phyloP scores from a whole-genome alignment of 352 stramenopile species.

The Phytopythium sindhum region DNA sequence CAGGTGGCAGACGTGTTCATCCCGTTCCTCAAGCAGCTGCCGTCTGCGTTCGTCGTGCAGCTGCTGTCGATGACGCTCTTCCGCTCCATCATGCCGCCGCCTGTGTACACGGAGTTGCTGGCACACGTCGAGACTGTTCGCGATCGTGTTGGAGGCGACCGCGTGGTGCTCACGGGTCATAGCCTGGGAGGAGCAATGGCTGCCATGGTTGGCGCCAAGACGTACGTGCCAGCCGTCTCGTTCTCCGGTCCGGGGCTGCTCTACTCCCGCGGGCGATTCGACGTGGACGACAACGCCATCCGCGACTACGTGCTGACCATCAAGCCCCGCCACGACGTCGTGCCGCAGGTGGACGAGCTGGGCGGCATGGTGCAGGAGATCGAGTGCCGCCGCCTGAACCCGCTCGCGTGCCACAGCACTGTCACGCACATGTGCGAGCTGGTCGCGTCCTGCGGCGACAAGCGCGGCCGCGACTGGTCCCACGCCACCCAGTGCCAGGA shows the following conservation, averaged over 20 bases:
- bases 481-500: slow-evolving; percentile 58
- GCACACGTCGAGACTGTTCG: slow-evolving; percentile 56
- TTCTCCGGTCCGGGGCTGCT: slow-evolving; percentile 80
- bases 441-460: slow-evolving; percentile 77
- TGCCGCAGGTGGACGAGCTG: slow-evolving; percentile 78
- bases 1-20: slow-evolving; percentile 83
- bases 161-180: slow-evolving; percentile 78
- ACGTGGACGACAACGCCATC: slow-evolving; percentile 62
- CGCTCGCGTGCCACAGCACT: slow-evolving; percentile 80
- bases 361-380: slow-evolving; percentile 88
- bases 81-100: slow-evolving; percentile 63
- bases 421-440: slow-evolving; percentile 84
- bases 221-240: slow-evolving; percentile 72
- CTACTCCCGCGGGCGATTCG: slow-evolving; percentile 78
- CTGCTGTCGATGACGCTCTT: slow-evolving; percentile 82
- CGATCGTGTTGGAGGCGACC: slow-evolving; percentile 59
- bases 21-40: slow-evolving; percentile 83
- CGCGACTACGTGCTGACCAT: slow-evolving; percentile 86
- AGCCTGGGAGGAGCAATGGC: slow-evolving; percentile 83
- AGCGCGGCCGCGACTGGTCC: slow-evolving; percentile 77
- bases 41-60: slow-evolving; percentile 70
- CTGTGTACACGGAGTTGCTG: slow-evolving; percentile 73
- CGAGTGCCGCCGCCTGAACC: slow-evolving; percentile 73
- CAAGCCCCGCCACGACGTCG: slow-evolving; percentile 75
- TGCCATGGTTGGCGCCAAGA: slow-evolving; percentile 81